Base-by-base conservation (phyloP, 2,329 filamentous ascomycete genomes). In the Drechslerella stenobrocha region DNA sequence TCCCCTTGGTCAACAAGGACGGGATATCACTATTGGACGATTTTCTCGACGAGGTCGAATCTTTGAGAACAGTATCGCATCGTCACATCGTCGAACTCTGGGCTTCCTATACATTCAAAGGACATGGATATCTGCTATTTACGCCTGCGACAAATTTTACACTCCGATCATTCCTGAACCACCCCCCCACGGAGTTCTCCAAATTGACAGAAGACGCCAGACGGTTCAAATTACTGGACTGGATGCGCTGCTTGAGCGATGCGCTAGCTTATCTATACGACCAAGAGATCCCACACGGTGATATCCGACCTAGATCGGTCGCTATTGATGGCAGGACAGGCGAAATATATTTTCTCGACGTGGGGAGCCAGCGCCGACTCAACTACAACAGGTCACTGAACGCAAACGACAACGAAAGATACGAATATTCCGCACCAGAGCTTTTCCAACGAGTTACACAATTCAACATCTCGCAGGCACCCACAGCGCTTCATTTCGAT, bases 381-480 rank as follows among this genome's bases (percentile, higher is more conserved):
- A 63, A 70, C n/a, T 53, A 51, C 18, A 32, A 56, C 11, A 56
- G 50, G 48, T 26, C 32, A 7, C 15, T 52, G 2, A 69, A 44
- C 9, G 24, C 48, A 35, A 60, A 55, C 50, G 50, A 69, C 34
- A 51, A 51, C 42, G 67, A 67, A 35, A 79, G 79, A 6, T 89
- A 89, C 75, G 84, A 88, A 72, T 90, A 90, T 73, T 83, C 83
- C 0, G 85, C 87, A 0, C 87, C 88, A 0, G 88, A 91, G 73
- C 80, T 83, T 57, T 82, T 82, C 79, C 50, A 70, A 48, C 66
- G 72, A 44, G 69, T 70, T n/a, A 57, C 58, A 7, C 64, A 69
- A 9, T 63, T 69, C 20, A 69, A 40, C 15, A 63, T 69, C 15
- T 69, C 64, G 2, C 56, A 63, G 24, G 45, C 64, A 4, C 64